These are phyloP conservation scores for Tothia fuscella DNA, from an alignment of 2,329 filamentous ascomycete genomes.

Conservation along the genomic window DNA sequence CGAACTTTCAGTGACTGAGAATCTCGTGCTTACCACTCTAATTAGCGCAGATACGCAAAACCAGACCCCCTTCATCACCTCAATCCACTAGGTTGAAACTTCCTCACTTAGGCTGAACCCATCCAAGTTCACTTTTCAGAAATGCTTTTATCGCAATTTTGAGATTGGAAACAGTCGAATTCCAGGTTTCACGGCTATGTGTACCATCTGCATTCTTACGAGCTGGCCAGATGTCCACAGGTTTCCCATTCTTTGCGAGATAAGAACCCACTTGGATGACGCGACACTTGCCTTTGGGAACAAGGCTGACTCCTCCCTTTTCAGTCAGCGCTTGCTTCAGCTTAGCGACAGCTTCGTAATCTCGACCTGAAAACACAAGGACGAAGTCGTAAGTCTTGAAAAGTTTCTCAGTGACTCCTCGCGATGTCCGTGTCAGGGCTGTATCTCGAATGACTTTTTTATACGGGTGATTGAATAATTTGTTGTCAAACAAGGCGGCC, in stretches of 20 bases:
- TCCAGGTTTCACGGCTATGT: slow-evolving; percentile 7
- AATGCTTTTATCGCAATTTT: slow-evolving; percentile 6
- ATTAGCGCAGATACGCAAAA: too few species aligned
- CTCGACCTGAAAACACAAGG: slow-evolving; percentile 4
- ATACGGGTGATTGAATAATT: neutral
- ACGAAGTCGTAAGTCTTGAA: slow-evolving; percentile 7
- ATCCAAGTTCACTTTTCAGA: neutral
- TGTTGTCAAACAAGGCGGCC: slow-evolving; percentile 3
- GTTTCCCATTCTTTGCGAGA: neutral
- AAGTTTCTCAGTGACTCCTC: neutral
- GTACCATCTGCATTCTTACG: slow-evolving; percentile 4
- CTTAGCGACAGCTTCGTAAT: neutral
- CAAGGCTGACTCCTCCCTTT: neutral
- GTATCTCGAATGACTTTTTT: slow-evolving; percentile 4
- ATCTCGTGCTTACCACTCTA: too few species aligned
- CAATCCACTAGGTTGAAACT: too few species aligned
- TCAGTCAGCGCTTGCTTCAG: slow-evolving; percentile 3
- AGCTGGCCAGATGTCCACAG: neutral
- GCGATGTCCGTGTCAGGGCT: neutral
- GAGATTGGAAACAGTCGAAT: slow-evolving; percentile 1
- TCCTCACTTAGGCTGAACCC: slow-evolving; percentile 1
- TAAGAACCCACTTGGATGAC: slow-evolving; percentile 2
- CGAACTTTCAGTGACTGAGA: too few species aligned
- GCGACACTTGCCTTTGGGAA: neutral
- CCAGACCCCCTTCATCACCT: too few species aligned